Conservation (phyloP, 139 green algal species). For the Ostreobium quekettii region DNA sequence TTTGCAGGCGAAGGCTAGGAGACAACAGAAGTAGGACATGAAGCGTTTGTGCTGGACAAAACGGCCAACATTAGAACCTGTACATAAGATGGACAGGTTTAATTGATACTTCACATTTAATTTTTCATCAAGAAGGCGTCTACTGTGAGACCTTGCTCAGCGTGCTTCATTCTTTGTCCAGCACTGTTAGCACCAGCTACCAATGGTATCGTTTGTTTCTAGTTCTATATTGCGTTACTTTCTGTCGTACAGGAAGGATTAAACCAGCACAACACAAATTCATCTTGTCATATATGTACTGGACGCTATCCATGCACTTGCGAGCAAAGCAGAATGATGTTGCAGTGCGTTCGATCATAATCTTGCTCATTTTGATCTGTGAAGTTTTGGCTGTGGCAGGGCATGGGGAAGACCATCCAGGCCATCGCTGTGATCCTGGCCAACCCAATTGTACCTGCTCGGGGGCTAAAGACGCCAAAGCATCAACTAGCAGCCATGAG, state of each 20-base stretch:
- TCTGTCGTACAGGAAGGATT: too few species aligned
- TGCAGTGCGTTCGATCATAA: neutral
- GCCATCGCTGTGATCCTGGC: conserved; percentile 74
- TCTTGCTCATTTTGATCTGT: conserved; percentile 1
- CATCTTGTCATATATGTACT: too few species aligned
- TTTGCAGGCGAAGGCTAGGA: too few species aligned
- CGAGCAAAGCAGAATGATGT: neutral
- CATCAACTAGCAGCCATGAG: neutral
- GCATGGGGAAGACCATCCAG: conserved; percentile 54
- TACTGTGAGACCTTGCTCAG: too few species aligned
- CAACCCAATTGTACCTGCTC: conserved; percentile 42
- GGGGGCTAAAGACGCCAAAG: neutral
- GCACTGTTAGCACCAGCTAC: neutral
- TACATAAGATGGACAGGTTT: too few species aligned
- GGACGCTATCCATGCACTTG: neutral
- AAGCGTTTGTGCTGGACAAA: too few species aligned
- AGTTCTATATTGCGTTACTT: too few species aligned
- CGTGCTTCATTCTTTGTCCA: neutral
- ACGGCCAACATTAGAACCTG: too few species aligned
- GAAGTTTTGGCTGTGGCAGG: conserved; percentile 39
- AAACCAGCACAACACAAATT: too few species aligned
- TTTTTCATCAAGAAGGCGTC: too few species aligned
- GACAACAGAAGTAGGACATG: too few species aligned
- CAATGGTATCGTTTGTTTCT: neutral
- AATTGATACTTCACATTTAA: too few species aligned